Percentiles rank a stretch among this genome's conserved stretches.
Evolutionary conservation across 805 yeast genomes (phyloP).

Genomic region (Candida silvicultrix): DNA sequence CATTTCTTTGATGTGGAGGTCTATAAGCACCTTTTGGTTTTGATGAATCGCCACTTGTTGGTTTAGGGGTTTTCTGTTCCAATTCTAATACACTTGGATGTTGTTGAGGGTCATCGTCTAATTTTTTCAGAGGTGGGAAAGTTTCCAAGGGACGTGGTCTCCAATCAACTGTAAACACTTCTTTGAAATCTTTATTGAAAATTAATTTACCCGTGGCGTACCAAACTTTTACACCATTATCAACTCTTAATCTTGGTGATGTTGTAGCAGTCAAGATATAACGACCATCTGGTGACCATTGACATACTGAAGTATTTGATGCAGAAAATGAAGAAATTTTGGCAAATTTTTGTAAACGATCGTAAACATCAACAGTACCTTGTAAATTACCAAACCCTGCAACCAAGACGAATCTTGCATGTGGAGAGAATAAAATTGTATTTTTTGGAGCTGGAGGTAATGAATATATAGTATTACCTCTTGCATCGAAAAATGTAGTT

Average conservation of each 20-base stretch:
- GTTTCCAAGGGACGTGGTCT: constrained; percentile 42
- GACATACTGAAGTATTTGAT: constrained; percentile 90
- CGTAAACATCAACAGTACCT: constrained; percentile 93
- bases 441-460: constrained; percentile 86
- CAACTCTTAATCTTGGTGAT: constrained; percentile 93
- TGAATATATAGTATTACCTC: constrained; percentile 81
- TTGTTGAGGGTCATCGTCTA: constrained; percentile 53
- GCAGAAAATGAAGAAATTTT: constrained; percentile 84
- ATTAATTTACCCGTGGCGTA: constrained; percentile 81
- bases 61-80: constrained; percentile 30
- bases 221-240: constrained; percentile 92
- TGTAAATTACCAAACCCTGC: constrained; percentile 98
- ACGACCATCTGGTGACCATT: constrained; percentile 97
- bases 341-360: constrained; percentile 78
- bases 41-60: constrained; percentile 26
- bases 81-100: constrained; percentile 66
- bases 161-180: constrained; percentile 81
- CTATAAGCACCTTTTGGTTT: constrained; percentile 88
- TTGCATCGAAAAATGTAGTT: constrained; percentile 88
- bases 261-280: constrained; percentile 93
- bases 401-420: constrained; percentile 82
- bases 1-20: constrained; percentile 85
- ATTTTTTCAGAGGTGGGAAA: constrained; percentile 31
- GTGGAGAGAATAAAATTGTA: constrained; percentile 88
- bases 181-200: constrained; percentile 73